Conservation (phyloP, 2,329 filamentous ascomycete species). For the Cryphonectria radicalis region DNA sequence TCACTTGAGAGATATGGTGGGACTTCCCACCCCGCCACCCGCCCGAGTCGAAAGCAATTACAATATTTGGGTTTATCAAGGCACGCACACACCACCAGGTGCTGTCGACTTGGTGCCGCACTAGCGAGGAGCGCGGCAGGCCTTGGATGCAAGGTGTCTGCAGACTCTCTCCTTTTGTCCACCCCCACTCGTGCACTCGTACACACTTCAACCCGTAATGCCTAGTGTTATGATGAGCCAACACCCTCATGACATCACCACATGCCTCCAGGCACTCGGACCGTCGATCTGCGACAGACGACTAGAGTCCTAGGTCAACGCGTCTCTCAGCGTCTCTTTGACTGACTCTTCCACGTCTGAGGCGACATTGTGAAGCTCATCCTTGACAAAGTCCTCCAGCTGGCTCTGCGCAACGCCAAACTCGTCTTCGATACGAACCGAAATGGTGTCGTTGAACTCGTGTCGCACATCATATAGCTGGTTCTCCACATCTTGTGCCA, state of each 20-base stretch:
- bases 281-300: background rate
- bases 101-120: background rate
- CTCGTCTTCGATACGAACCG: conserved; percentile 26
- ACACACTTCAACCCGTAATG: background rate
- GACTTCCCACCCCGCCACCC: background rate
- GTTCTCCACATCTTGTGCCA: conserved; percentile 18
- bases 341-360: conserved; percentile 27
- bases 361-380: conserved; percentile 25
- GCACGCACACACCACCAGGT: background rate
- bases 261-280: background rate
- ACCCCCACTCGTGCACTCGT: background rate
- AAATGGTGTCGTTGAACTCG: conserved; percentile 22
- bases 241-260: background rate
- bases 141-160: background rate
- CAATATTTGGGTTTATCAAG: background rate
- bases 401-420: conserved; percentile 26
- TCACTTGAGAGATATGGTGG: background rate
- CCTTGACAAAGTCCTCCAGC: conserved; percentile 27
- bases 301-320: background rate
- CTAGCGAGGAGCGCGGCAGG: background rate
- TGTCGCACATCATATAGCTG: conserved; percentile 23
- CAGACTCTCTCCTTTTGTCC: background rate
- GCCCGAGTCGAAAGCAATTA: background rate
- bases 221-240: background rate
- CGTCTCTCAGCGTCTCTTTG: conserved; percentile 22